phyloP scores from a whole-genome alignment of 2,329 filamentous ascomycete genomes.

The Ceratocystis papillata region DNA sequence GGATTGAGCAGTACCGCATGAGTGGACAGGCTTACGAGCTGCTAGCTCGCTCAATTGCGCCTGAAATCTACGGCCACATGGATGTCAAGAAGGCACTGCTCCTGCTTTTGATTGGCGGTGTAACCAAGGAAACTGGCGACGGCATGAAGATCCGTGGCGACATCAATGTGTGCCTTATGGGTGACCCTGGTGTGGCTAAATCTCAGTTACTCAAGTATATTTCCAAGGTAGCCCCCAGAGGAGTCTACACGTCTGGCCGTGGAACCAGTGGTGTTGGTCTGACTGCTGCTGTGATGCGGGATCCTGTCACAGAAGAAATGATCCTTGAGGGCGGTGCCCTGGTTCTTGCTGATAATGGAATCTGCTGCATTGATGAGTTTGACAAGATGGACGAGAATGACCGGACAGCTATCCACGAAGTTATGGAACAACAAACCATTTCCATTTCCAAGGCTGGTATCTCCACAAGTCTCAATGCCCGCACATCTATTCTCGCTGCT shows the following conservation, averaged over 20 bases:
- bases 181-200: slow-evolving; percentile 98
- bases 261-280: slow-evolving; percentile 74
- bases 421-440: slow-evolving; percentile 82
- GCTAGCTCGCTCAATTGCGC: slow-evolving; percentile 88
- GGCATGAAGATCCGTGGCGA: slow-evolving; percentile 98
- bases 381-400: slow-evolving; percentile 85
- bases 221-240: slow-evolving; percentile 89
- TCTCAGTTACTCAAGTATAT: slow-evolving; percentile 98
- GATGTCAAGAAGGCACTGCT: slow-evolving; percentile 97
- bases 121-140: slow-evolving; percentile 92
- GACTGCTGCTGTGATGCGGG: slow-evolving; percentile 72
- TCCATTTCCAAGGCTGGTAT: slow-evolving; percentile 68
- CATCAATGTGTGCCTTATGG: slow-evolving; percentile 98
- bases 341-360: slow-evolving; percentile 70
- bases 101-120: slow-evolving; percentile 89
- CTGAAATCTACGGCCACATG: slow-evolving; percentile 90
- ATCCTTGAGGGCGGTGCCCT: slow-evolving; percentile 70
- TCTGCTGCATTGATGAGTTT: slow-evolving; percentile 79
- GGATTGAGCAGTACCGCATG: slow-evolving; percentile 75
- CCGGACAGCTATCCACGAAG: slow-evolving; percentile 73
- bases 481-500: slow-evolving; percentile 88
- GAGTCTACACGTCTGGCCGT: slow-evolving; percentile 72
- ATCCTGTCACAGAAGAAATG: slow-evolving; percentile 76
- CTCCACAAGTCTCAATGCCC: slow-evolving; percentile 75
- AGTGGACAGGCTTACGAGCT: slow-evolving; percentile 93